Conservation (phyloP, 2,329 filamentous ascomycete species). For the Trichoderma endophyticum region DNA sequence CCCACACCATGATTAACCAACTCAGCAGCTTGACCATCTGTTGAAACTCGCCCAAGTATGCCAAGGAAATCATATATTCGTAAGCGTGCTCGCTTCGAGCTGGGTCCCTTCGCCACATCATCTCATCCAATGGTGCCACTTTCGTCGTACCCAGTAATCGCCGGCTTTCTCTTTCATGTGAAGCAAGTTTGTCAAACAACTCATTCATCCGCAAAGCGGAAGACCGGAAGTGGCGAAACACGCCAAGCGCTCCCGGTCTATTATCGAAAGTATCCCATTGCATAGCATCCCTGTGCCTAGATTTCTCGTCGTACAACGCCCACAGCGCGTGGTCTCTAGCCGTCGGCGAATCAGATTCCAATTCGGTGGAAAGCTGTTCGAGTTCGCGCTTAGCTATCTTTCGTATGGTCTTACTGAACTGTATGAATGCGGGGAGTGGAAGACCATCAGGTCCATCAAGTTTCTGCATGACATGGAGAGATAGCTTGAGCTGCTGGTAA, state of each 20-base stretch:
- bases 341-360: constrained; percentile 18
- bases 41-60: constrained; percentile 55
- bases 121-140: constrained; percentile 32
- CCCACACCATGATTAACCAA: constrained; percentile 56
- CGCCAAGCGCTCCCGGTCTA: neutral
- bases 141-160: constrained; percentile 22
- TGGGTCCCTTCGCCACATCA: constrained; percentile 34
- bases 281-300: neutral
- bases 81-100: constrained; percentile 44
- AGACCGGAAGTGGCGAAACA: constrained; percentile 21
- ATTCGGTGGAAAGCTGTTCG: constrained; percentile 21
- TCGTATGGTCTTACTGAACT: constrained; percentile 25
- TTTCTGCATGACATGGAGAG: constrained; percentile 28
- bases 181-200: constrained; percentile 28
- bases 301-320: constrained; percentile 1
- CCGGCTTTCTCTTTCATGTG: constrained; percentile 26
- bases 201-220: constrained; percentile 27
- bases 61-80: constrained; percentile 61
- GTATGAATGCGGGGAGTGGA: constrained; percentile 22
- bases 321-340: constrained; percentile 7
- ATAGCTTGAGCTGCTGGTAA: constrained; percentile 31
- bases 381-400: constrained; percentile 27
- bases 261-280: constrained; percentile 3
- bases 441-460: constrained; percentile 29
- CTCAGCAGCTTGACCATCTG: constrained; percentile 55